Evolutionary conservation across 176 grass and related monocot species (phyloP).

Genomic region (Elymus sibiricus): DNA sequence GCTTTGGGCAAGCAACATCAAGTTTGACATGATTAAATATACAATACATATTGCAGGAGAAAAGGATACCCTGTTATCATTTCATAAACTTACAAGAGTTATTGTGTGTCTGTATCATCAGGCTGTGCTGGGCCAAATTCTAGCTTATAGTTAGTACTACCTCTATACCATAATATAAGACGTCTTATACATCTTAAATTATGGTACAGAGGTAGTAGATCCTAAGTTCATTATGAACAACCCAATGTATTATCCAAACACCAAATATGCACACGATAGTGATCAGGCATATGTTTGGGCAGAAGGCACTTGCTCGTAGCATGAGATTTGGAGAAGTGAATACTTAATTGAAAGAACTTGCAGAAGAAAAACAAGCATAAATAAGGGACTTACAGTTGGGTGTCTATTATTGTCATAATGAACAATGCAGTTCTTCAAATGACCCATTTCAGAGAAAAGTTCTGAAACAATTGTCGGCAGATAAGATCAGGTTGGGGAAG

Average conservation of each 20-base stretch:
- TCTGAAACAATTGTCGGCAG: conserved; percentile 57
- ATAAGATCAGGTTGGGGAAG: conserved; percentile 41
- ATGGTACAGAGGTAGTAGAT: too few relatives aligned
- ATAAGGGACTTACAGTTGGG: conserved; percentile 65
- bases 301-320: neutral
- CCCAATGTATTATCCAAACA: conserved; percentile 11
- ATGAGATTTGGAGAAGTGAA: neutral
- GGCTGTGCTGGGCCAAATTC: neutral
- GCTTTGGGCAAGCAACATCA: neutral
- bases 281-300: neutral
- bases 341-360: neutral
- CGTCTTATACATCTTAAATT: too few relatives aligned
- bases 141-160: neutral
- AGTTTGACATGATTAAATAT: neutral
- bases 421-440: conserved; percentile 91
- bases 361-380: conserved; percentile 9
- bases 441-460: conserved; percentile 87
- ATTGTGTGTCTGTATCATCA: neutral
- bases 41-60: neutral
- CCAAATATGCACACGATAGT: neutral
- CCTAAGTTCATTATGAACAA: conserved; percentile 1
- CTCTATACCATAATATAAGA: too few relatives aligned
- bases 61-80: neutral
- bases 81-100: neutral
- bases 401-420: conserved; percentile 85